Conservation (phyloP, 306 rosid genomes). For the Citrullus amarus region DNA sequence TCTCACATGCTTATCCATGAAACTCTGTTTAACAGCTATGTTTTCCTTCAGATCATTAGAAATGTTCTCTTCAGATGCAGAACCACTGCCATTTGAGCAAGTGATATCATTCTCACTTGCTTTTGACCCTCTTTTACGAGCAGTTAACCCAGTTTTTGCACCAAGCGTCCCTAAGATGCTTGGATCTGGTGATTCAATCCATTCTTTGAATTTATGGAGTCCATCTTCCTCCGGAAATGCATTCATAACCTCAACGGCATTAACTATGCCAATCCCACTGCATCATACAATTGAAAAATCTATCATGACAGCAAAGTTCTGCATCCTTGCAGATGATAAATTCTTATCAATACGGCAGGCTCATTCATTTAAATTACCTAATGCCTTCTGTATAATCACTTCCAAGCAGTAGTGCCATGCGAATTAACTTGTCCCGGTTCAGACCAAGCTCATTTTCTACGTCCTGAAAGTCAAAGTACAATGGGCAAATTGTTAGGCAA, state of each 20-base stretch:
- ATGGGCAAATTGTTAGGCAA: neutral
- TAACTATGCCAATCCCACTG: conserved; percentile 97
- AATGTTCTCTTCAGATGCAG: conserved; percentile 28
- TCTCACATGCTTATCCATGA: conserved; percentile 70
- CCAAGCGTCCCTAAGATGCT: conserved; percentile 60
- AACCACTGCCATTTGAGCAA: conserved; percentile 7
- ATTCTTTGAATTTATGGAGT: conserved; percentile 58
- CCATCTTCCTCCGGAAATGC: conserved; percentile 94
- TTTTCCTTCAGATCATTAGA: conserved; percentile 25
- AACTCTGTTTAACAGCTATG: conserved; percentile 36
- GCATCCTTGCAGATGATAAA: neutral
- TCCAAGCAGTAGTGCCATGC: conserved; percentile 88
- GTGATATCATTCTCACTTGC: conserved; percentile 21
- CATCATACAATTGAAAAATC: conserved; percentile 17
- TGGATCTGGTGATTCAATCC: conserved; percentile 98
- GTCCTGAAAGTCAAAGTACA: conserved; percentile 39
- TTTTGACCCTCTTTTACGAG: conserved; percentile 40
- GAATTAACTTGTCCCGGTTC: conserved; percentile 58
- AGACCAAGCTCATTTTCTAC: conserved; percentile 88
- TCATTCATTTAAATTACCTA: conserved; percentile 34
- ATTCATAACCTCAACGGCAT: conserved; percentile 85
- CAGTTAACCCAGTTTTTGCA: conserved; percentile 29
- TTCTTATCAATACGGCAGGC: neutral
- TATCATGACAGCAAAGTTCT: conserved; percentile 12
- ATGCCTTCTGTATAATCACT: conserved; percentile 98